phyloP scores from a whole-genome alignment of 257 asterid genomes.

The Fraxinus cuspidata region DNA sequence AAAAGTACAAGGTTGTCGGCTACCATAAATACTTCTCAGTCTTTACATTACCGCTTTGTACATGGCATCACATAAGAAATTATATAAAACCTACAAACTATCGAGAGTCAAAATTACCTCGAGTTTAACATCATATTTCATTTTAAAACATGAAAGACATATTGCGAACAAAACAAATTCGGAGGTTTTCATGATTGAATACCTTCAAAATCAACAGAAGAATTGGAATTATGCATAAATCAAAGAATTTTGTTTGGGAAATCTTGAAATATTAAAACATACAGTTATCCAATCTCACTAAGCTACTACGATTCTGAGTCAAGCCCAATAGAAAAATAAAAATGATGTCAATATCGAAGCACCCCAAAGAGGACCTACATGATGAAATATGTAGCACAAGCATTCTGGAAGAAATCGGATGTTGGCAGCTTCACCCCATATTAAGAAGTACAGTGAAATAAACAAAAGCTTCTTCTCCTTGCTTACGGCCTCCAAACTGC shows the following conservation, averaged over 20 bases:
- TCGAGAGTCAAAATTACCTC: background rate
- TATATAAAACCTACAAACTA: background rate
- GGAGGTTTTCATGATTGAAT: background rate
- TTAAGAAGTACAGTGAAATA: slow-evolving; percentile 76
- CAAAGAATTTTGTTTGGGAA: background rate
- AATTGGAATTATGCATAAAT: background rate
- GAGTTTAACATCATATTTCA: background rate
- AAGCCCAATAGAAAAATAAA: slow-evolving; percentile 20
- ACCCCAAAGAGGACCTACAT: slow-evolving; percentile 54
- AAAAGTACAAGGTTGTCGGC: background rate
- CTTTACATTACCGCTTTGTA: background rate
- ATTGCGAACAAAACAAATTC: background rate
- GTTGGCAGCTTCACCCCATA: slow-evolving; percentile 99
- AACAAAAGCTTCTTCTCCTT: slow-evolving; percentile 90
- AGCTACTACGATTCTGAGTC: slow-evolving; percentile 11
- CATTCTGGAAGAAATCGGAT: slow-evolving; percentile 98
- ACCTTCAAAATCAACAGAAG: background rate
- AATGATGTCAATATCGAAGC: slow-evolving; percentile 1
- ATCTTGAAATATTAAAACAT: background rate
- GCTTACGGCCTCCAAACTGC: slow-evolving; percentile 84
- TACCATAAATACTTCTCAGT: background rate
- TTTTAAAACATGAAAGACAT: background rate
- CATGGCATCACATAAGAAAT: background rate
- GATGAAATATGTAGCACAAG: slow-evolving; percentile 98
- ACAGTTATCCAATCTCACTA: background rate